Base-by-base conservation (phyloP, 768 basidiomycete genomes). In the Suillus variegatus region DNA sequence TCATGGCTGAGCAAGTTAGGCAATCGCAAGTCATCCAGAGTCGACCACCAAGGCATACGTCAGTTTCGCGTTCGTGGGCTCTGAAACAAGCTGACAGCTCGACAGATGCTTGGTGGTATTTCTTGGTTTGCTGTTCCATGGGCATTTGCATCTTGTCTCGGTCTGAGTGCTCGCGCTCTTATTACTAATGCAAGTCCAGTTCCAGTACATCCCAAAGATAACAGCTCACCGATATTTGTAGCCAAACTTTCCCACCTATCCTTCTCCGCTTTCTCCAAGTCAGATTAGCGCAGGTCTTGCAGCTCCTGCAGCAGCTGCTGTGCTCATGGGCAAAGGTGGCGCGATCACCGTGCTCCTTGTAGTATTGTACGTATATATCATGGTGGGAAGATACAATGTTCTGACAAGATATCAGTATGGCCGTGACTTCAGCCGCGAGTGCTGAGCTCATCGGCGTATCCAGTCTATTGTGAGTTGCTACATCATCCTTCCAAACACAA, bases 121-220 rank as follows among this genome's bases (percentile, higher is more conserved):
- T 85, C 85, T 1, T 87, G 86, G 86, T 83, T 85, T 61, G 81
- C 82, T 5, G 81, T 84, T n/a, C 84, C 84, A 14, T 85, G 83
- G 70, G 81, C 79, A 0, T 84, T 85, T 65, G 83, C 79, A 9
- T 82, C 82, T 5, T 80, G 80, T 52, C 75, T 84, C 61, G 84
- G 83, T 25, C 70, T 84, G n/a, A 75, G 81, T 58, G 81, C 80
- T 0, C 71, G 76, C 54, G 82, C 75, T 13, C 70, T 80, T 52
- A 69, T 73, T 56, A 69, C 73, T 44, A 70, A 80, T 64, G 75
- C 77, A 61, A 61, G 73, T 70, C 32, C 18, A 4, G 36, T 47
- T 1, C 7, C 18, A 22, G 1, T 18, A n/a, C 14, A 2, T n/a
- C n/a, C 14, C 22, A 8, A 1, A 1, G 12, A 8, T 64, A 10